These are phyloP conservation scores for Phytopythium chamaehyphon DNA, from an alignment of 352 stramenopile species.

Conservation along the genomic window DNA sequence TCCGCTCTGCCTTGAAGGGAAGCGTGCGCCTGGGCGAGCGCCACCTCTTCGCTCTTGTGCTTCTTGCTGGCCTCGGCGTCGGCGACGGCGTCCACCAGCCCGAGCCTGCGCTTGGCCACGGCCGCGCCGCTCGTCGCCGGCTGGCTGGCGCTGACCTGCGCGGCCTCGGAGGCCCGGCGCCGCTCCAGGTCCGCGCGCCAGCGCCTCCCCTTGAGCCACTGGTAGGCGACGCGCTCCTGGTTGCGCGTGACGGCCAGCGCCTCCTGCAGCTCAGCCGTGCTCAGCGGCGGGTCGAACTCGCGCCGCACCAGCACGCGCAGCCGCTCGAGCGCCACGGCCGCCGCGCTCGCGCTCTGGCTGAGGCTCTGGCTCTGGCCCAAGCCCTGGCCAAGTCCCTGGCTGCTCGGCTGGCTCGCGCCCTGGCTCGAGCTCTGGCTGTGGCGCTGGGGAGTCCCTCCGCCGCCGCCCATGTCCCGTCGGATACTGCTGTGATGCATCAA, in stretches of 20 bases:
- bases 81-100: slow-evolving; percentile 10
- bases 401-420: no score
- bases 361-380: no score
- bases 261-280: slow-evolving; percentile 36
- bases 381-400: no score
- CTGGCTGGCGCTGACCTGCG: slow-evolving; percentile 3
- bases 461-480: no score
- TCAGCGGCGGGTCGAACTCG: slow-evolving; percentile 51
- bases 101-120: slow-evolving; percentile 25
- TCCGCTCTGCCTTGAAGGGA: slow-evolving; percentile 5
- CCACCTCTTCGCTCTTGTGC: slow-evolving; percentile 17
- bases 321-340: slow-evolving; percentile 24
- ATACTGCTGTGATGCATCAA: no score
- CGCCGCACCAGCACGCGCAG: slow-evolving; percentile 56
- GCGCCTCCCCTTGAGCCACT: slow-evolving; percentile 41
- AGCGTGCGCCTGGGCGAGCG: slow-evolving; percentile 1
- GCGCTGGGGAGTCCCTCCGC: no score
- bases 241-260: slow-evolving; percentile 42
- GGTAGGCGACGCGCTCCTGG: slow-evolving; percentile 40
- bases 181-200: slow-evolving; percentile 6
- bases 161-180: not conserved
- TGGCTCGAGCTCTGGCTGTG: no score
- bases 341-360: no score
- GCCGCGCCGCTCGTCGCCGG: slow-evolving; percentile 8
- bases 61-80: slow-evolving; percentile 19